Evolutionary conservation across 352 stramenopile species (phyloP).

Genomic region (Blastocystis hominis): DNA sequence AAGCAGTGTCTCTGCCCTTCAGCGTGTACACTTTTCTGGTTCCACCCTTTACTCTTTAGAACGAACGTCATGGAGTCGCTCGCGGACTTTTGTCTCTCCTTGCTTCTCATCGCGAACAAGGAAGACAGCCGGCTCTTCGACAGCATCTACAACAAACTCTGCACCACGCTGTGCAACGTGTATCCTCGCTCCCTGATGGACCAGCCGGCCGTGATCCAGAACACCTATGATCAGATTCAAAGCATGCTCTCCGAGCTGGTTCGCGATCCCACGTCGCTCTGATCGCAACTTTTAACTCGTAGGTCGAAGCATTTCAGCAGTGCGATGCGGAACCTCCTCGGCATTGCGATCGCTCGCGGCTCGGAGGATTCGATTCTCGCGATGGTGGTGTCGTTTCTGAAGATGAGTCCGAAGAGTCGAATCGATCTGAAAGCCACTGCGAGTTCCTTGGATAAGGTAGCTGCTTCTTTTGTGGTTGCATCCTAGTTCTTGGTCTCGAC

Average conservation of each 20-base stretch:
- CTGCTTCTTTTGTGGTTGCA: too few species aligned
- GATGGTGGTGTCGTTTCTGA: neutral
- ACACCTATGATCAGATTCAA: conserved; percentile 35
- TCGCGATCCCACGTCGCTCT: neutral
- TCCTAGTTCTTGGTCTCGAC: too few species aligned
- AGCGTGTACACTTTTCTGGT: too few species aligned
- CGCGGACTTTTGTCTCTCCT: neutral
- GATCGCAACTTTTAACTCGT: neutral
- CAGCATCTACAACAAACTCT: conserved; percentile 1
- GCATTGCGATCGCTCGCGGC: neutral
- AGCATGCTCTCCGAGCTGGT: neutral
- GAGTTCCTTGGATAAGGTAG: too few species aligned
- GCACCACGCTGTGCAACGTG: neutral
- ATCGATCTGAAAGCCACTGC: too few species aligned
- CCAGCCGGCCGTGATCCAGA: neutral
- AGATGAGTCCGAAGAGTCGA: neutral
- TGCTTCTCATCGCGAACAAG: neutral
- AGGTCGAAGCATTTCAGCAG: neutral
- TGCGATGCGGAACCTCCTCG: neutral
- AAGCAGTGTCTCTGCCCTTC: too few species aligned
- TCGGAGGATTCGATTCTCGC: neutral
- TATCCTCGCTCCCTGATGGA: neutral
- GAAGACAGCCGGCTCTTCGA: neutral
- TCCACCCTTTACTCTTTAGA: too few species aligned
- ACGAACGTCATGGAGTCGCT: neutral